Percentiles rank a stretch among this genome's conserved stretches.
phyloP scores from a whole-genome alignment of 2,329 filamentous ascomycete genomes.

The Ophiocordyceps camponoti-rufipedis region DNA sequence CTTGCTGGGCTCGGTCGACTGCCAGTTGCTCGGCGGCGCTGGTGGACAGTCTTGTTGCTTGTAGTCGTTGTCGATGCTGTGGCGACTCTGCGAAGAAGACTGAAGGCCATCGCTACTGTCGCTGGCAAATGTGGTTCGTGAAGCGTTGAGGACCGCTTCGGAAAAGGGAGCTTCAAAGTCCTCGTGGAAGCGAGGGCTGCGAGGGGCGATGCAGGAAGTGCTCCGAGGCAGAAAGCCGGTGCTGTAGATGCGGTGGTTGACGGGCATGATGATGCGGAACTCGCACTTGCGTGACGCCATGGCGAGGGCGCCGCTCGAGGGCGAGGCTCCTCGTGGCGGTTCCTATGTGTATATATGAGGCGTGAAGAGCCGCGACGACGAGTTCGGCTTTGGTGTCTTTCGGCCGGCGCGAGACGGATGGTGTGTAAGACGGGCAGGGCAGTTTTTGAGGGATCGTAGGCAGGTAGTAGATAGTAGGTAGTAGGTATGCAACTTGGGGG shows the following conservation, averaged over 20 bases:
- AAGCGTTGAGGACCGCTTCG: constrained; percentile 14
- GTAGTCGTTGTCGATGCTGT: constrained; percentile 9
- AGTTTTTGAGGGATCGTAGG: not conserved
- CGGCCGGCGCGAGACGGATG: not conserved
- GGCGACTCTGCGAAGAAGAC: constrained; percentile 6
- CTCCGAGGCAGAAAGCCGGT: not conserved
- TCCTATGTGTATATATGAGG: not conserved
- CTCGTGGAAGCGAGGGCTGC: constrained; percentile 18
- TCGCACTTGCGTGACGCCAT: not conserved
- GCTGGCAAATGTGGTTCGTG: constrained; percentile 10
- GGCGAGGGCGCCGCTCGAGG: not conserved
- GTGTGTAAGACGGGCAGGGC: not conserved
- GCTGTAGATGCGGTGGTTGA: not conserved
- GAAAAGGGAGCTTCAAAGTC: constrained; percentile 21
- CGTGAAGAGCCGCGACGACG: not conserved
- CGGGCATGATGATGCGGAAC: not conserved
- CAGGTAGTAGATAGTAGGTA: not conserved
- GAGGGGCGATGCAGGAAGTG: constrained; percentile 7
- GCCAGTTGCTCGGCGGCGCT: constrained; percentile 4
- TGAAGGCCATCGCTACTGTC: constrained; percentile 4
- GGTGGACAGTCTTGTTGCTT: constrained; percentile 1
- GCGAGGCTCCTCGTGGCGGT: too few species aligned
- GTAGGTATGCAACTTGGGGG: not conserved
- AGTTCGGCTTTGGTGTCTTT: not conserved
- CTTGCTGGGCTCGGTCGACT: constrained; percentile 10